Conservation (phyloP, 352 stramenopile genomes). For the Pythium graminicola region DNA sequence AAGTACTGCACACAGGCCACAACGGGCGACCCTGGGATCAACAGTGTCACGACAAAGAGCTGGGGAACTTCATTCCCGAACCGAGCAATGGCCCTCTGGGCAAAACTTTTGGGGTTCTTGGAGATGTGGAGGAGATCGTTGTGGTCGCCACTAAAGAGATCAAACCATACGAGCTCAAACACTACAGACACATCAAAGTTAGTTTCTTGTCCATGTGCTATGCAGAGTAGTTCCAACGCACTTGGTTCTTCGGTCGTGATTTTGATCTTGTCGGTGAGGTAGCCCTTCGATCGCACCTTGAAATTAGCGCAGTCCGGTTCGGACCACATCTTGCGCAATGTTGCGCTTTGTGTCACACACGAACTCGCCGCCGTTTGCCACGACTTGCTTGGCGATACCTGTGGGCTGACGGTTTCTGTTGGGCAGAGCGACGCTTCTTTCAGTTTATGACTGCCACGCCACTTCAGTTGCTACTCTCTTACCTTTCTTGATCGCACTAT, state of each 20-base stretch:
- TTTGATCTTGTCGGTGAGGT: conserved; percentile 62
- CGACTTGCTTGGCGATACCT: conserved; percentile 38
- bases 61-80: conserved; percentile 60
- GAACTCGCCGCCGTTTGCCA: conserved; percentile 40
- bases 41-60: conserved; percentile 67
- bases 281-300: conserved; percentile 68
- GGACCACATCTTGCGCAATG: conserved; percentile 64
- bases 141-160: conserved; percentile 64
- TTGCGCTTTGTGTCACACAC: conserved; percentile 35
- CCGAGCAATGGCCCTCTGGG: conserved; percentile 49
- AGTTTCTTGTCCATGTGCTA: too few relatives aligned
- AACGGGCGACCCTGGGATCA: conserved; percentile 59
- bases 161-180: conserved; percentile 81
- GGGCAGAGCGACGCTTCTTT: neutral
- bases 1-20: conserved; percentile 77
- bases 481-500: conserved; percentile 25
- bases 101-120: conserved; percentile 64
- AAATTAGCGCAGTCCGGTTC: conserved; percentile 56
- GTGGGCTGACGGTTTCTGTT: conserved; percentile 9
- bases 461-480: too few relatives aligned
- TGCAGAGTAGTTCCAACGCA: conserved; percentile 30
- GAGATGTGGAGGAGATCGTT: conserved; percentile 62
- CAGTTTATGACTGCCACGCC: too few relatives aligned
- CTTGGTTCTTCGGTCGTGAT: conserved; percentile 45
- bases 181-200: too few relatives aligned